Evolutionary conservation across 805 yeast species (phyloP).

Genomic region (Peterozyma toletana): DNA sequence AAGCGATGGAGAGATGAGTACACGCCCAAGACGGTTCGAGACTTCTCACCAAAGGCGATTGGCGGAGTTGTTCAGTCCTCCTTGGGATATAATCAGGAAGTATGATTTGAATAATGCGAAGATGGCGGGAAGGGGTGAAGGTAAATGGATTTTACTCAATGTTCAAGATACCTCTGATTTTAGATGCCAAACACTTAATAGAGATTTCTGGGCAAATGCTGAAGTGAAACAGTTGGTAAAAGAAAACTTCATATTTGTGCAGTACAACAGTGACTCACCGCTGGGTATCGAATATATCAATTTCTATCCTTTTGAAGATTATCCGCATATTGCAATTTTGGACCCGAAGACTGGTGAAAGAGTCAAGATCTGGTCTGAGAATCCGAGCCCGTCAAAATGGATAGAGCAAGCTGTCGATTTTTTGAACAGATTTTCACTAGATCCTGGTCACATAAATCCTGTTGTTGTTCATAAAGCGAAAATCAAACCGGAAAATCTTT

Average conservation of each 20-base stretch:
- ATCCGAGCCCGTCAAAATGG: slow-evolving; percentile 57
- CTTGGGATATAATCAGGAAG: slow-evolving; percentile 78
- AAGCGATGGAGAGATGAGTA: slow-evolving; percentile 25
- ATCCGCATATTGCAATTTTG: slow-evolving; percentile 85
- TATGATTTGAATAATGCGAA: slow-evolving; percentile 71
- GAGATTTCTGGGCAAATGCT: slow-evolving; percentile 85
- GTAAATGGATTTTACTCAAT: slow-evolving; percentile 82
- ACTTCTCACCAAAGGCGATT: slow-evolving; percentile 56
- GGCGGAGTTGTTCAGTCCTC: slow-evolving; percentile 85
- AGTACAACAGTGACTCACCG: slow-evolving; percentile 72
- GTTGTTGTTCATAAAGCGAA: slow-evolving; percentile 50
- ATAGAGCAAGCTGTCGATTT: slow-evolving; percentile 65
- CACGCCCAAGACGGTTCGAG: slow-evolving; percentile 26
- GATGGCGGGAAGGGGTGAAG: slow-evolving; percentile 47
- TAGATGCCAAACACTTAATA: slow-evolving; percentile 79
- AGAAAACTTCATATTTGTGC: slow-evolving; percentile 74
- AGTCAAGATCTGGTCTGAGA: slow-evolving; percentile 66
- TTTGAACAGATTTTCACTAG: slow-evolving; percentile 55
- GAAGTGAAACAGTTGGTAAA: slow-evolving; percentile 57
- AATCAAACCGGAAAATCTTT: slow-evolving; percentile 55
- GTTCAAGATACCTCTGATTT: slow-evolving; percentile 84
- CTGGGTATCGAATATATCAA: slow-evolving; percentile 66
- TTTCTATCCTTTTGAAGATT: slow-evolving; percentile 62
- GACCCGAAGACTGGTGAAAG: slow-evolving; percentile 97
- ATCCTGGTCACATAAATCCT: slow-evolving; percentile 60